These are phyloP conservation scores for Beverwykella pulmonaria DNA, from an alignment of 495 filamentous ascomycete species.

Conservation along the genomic window DNA sequence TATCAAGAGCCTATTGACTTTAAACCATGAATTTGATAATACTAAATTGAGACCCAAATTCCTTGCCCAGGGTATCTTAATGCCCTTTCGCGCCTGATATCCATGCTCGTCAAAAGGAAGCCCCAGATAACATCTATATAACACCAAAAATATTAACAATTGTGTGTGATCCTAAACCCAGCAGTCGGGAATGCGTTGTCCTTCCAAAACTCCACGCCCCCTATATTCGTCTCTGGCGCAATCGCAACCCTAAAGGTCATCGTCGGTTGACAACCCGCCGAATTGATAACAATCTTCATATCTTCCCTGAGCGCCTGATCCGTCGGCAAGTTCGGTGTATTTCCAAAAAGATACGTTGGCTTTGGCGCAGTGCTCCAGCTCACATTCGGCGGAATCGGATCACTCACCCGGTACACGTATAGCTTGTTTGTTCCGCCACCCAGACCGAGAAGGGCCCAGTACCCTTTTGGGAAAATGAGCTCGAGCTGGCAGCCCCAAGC, in stretches of 20 bases:
- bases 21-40: too few species aligned
- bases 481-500: constrained; percentile 1
- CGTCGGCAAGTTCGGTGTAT: too few species aligned
- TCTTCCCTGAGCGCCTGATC: too few species aligned
- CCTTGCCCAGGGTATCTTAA: too few species aligned
- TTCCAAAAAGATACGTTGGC: not conserved
- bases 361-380: not conserved
- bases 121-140: too few species aligned
- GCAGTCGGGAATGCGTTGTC: not conserved
- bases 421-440: not conserved
- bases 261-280: not conserved
- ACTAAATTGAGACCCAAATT: too few species aligned
- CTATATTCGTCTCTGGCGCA: not conserved
- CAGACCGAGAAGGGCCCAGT: not conserved
- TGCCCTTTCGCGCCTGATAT: too few species aligned
- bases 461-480: not conserved
- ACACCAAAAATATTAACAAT: not conserved
- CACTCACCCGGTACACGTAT: not conserved
- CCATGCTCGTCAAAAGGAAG: too few species aligned
- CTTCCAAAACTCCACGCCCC: not conserved
- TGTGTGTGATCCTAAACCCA: not conserved
- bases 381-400: not conserved
- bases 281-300: not conserved
- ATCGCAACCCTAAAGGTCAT: constrained; percentile 2
- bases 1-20: too few species aligned